These are phyloP conservation scores for Acanthamoeba triangularis DNA, from an alignment of 208 protist genomes.

Conservation along the genomic window DNA sequence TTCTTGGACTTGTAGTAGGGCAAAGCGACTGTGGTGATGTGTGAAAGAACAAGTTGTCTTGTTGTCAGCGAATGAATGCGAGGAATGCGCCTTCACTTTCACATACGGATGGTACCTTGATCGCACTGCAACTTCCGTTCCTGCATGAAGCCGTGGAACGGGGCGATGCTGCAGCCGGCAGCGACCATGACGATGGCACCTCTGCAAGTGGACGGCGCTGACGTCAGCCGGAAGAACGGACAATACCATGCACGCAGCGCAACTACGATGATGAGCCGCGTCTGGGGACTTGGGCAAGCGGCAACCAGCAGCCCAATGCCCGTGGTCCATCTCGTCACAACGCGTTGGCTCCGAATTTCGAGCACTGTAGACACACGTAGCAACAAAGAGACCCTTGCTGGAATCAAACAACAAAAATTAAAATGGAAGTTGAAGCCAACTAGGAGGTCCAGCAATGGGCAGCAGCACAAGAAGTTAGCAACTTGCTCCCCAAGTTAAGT, in stretches of 20 bases:
- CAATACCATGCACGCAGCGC: background rate
- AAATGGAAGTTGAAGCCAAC: too few relatives aligned
- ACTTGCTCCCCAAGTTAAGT: background rate
- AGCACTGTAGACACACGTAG: too few relatives aligned
- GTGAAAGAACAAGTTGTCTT: too few relatives aligned
- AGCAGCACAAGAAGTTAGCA: background rate
- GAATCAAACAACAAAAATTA: too few relatives aligned
- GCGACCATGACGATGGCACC: conserved; percentile 85
- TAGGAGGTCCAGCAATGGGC: background rate
- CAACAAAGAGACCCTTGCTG: too few relatives aligned
- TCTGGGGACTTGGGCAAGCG: conserved; percentile 62
- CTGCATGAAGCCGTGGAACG: conserved; percentile 85
- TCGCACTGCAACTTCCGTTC: conserved; percentile 72
- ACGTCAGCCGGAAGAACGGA: background rate
- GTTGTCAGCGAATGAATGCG: too few relatives aligned
- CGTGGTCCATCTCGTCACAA: too few relatives aligned
- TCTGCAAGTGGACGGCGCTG: background rate
- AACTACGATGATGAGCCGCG: background rate
- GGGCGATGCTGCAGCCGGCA: conserved; percentile 85
- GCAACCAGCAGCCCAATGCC: too few relatives aligned
- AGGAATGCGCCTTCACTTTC: background rate
- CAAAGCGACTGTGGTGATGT: conserved; percentile 51
- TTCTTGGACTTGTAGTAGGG: conserved; percentile 76
- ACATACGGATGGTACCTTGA: background rate
- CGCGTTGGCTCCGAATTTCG: too few relatives aligned